phyloP scores from a whole-genome alignment of 768 basidiomycete genomes.

The Termitomyces sp. region DNA sequence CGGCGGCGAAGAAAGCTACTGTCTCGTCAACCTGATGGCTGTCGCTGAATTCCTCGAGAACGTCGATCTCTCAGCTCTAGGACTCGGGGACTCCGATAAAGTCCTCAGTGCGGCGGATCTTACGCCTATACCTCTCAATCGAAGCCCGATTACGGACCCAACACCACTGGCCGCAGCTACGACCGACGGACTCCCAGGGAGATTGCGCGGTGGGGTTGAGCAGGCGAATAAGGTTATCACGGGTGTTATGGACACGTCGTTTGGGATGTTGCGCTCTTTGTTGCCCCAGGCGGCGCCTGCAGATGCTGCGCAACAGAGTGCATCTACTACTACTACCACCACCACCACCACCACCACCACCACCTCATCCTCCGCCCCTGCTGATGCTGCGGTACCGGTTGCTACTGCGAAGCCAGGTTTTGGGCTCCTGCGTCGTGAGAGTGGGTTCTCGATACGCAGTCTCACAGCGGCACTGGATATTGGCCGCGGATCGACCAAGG shows the following conservation, averaged over 20 bases:
- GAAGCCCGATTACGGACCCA: conserved; percentile 49
- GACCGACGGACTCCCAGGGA: conserved; percentile 46
- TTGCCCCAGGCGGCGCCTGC: conserved; percentile 47
- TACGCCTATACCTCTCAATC: conserved; percentile 73
- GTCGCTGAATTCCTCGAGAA: conserved; percentile 96
- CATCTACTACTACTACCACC: background rate
- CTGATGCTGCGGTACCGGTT: conserved; percentile 28
- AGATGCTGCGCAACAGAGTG: background rate
- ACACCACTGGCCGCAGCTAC: conserved; percentile 41
- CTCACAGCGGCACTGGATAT: conserved; percentile 63
- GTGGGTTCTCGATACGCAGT: conserved; percentile 81
- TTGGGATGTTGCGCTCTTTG: conserved; percentile 81
- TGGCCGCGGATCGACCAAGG: conserved; percentile 34
- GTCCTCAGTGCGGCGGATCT: conserved; percentile 73
- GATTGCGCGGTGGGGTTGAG: conserved; percentile 70
- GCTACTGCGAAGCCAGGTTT: conserved; percentile 46
- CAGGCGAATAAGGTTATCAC: conserved; percentile 84
- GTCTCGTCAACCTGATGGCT: conserved; percentile 91
- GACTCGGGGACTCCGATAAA: conserved; percentile 57
- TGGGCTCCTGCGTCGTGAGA: conserved; percentile 70
- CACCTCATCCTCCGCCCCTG: background rate
- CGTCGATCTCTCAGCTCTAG: conserved; percentile 76
- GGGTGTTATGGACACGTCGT: conserved; percentile 88
- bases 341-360: background rate
- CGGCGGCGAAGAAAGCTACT: conserved; percentile 88